Conservation (phyloP, 2,329 filamentous ascomycete species). For the Tolypocladium ophioglossoides region DNA sequence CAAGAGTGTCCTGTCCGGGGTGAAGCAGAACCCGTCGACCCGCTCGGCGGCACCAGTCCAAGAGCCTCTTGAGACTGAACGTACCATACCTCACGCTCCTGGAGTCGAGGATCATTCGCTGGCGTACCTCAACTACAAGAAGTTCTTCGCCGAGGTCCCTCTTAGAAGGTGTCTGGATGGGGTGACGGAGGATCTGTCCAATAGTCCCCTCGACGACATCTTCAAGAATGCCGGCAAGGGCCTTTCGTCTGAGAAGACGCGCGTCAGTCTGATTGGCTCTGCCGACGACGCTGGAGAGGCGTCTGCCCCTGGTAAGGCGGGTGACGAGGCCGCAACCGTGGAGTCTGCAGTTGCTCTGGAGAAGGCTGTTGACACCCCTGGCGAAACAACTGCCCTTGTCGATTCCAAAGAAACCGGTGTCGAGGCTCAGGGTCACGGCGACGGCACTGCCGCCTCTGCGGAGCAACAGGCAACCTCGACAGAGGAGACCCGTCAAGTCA, state of each 20-base stretch:
- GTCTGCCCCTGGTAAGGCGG: not conserved
- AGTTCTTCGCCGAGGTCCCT: conserved; percentile 19
- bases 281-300: not conserved
- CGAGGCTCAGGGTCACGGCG: not conserved
- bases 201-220: not conserved
- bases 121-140: conserved; percentile 20
- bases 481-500: not conserved
- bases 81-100: not conserved
- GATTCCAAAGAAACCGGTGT: not conserved
- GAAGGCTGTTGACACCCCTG: not conserved
- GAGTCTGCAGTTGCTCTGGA: not conserved
- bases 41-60: not conserved
- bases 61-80: not conserved
- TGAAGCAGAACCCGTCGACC: not conserved
- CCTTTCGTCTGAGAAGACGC: not conserved
- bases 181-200: not conserved
- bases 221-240: not conserved
- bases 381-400: not conserved
- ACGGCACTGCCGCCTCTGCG: not conserved
- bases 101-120: conserved; percentile 20
- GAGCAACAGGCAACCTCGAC: not conserved
- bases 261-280: not conserved
- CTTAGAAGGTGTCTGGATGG: conserved; percentile 19
- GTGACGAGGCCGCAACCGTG: not conserved
- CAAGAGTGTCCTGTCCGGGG: not conserved